phyloP scores from a whole-genome alignment of 73 alveolate genomes.

The Diophrys sp. region DNA sequence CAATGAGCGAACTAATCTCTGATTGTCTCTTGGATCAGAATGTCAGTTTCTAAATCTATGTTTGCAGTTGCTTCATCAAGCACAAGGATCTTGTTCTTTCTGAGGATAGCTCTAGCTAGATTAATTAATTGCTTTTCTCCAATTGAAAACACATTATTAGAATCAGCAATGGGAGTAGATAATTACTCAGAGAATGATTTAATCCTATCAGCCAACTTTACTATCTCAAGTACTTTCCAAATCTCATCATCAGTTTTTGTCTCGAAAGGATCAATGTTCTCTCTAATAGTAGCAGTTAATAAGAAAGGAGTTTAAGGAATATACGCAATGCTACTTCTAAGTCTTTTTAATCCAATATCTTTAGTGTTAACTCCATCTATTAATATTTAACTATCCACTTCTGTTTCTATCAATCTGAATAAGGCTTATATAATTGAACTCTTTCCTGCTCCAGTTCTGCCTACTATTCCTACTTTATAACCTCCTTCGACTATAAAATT shows the following conservation, averaged over 20 bases:
- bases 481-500: slow-evolving; percentile 26
- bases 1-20: slow-evolving; percentile 14
- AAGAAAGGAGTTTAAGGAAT: slow-evolving; percentile 81
- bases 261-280: slow-evolving; percentile 78
- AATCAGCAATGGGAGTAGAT: slow-evolving; percentile 34
- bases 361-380: slow-evolving; percentile 55
- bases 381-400: slow-evolving; percentile 56
- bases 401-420: slow-evolving; percentile 78
- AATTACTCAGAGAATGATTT: slow-evolving; percentile 23
- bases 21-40: slow-evolving; percentile 8
- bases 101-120: slow-evolving; percentile 43
- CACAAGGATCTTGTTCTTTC: too few species aligned
- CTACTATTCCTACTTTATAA: too few species aligned
- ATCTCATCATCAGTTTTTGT: slow-evolving; percentile 53
- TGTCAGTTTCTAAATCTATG: slow-evolving; percentile 23
- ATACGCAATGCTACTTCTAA: slow-evolving; percentile 66
- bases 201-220: slow-evolving; percentile 32
- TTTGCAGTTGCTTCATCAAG: slow-evolving; percentile 33
- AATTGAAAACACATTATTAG: too few species aligned
- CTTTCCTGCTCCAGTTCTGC: too few species aligned
- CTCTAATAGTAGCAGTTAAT: slow-evolving; percentile 75
- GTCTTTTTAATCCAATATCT: slow-evolving; percentile 62
- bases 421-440: too few species aligned
- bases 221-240: slow-evolving; percentile 53
- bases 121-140: slow-evolving; percentile 53